These are phyloP conservation scores for Neltuma alba DNA, from an alignment of 306 rosid genomes.

Conservation along the genomic window DNA sequence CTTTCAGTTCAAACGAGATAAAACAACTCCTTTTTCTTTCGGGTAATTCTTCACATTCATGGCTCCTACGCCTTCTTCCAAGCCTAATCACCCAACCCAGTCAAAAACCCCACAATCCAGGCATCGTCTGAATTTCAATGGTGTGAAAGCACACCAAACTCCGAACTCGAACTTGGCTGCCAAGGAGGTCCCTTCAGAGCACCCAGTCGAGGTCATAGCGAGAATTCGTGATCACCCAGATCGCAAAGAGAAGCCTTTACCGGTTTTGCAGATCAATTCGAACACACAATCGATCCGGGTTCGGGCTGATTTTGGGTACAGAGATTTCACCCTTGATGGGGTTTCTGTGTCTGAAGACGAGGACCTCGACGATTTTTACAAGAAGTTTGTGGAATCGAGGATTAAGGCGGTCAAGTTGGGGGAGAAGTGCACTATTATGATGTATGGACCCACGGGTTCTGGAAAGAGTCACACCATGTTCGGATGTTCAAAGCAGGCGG, in stretches of 20 bases:
- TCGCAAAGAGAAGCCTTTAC: conserved; percentile 68
- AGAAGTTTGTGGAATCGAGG: conserved; percentile 80
- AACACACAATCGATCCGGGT: conserved; percentile 64
- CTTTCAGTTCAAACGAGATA: background rate
- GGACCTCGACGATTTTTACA: conserved; percentile 68
- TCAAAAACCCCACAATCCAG: conserved; percentile 81
- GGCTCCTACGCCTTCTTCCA: conserved; percentile 97
- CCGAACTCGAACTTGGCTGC: conserved; percentile 59
- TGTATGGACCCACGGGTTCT: conserved; percentile 98
- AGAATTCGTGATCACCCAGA: conserved; percentile 92
- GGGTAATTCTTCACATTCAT: conserved; percentile 37
- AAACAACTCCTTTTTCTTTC: conserved; percentile 15
- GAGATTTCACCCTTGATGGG: conserved; percentile 95
- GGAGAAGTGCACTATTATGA: conserved; percentile 93
- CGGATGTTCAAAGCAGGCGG: conserved; percentile 84
- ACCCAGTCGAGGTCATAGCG: conserved; percentile 89
- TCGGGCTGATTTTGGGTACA: conserved; percentile 89
- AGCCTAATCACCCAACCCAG: conserved; percentile 58
- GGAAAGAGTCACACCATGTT: conserved; percentile 99
- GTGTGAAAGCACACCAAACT: conserved; percentile 54
- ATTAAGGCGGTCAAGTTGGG: conserved; percentile 76
- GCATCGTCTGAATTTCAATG: conserved; percentile 72
- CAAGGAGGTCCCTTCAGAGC: conserved; percentile 67
- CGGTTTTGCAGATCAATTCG: conserved; percentile 64
- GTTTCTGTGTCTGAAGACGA: conserved; percentile 87